Conservation (phyloP, 345 rosid species). For the Kandelia obovata region DNA sequence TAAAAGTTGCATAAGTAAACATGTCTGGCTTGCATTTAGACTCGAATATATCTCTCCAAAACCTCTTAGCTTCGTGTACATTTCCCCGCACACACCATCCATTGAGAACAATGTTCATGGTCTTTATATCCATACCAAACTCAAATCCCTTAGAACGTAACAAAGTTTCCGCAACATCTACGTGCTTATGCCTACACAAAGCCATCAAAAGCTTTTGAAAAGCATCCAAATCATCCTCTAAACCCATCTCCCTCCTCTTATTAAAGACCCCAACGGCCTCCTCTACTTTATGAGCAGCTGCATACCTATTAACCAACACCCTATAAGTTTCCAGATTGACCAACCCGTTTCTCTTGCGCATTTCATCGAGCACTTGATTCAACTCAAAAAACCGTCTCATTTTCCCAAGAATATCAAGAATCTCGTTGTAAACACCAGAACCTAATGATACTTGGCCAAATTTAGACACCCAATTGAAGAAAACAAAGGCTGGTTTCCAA, state of each 20-base stretch:
- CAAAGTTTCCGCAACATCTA: constrained; percentile 62
- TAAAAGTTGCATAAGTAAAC: constrained; percentile 59
- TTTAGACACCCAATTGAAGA: constrained; percentile 50
- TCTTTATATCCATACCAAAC: constrained; percentile 50
- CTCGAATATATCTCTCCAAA: constrained; percentile 70
- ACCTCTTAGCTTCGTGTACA: constrained; percentile 75
- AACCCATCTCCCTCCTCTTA: constrained; percentile 54
- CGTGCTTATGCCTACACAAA: constrained; percentile 83
- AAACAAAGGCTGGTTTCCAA: constrained; percentile 51
- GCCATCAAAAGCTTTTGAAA: constrained; percentile 63
- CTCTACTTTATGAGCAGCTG: constrained; percentile 67
- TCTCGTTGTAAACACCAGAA: constrained; percentile 44
- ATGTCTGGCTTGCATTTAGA: constrained; percentile 54
- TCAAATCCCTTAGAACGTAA: constrained; percentile 37
- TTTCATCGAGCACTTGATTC: constrained; percentile 58
- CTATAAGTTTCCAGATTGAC: constrained; percentile 41
- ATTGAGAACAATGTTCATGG: constrained; percentile 65
- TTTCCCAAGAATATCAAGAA: constrained; percentile 66
- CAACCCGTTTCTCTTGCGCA: constrained; percentile 56
- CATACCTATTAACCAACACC: constrained; percentile 54
- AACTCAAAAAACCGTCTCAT: constrained; percentile 53
- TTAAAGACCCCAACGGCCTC: constrained; percentile 50
- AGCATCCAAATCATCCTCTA: constrained; percentile 45
- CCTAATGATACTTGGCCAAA: constrained; percentile 29
- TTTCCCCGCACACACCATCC: constrained; percentile 88